Conservation (phyloP, 352 stramenopile genomes). For the Globisporangium polare region DNA sequence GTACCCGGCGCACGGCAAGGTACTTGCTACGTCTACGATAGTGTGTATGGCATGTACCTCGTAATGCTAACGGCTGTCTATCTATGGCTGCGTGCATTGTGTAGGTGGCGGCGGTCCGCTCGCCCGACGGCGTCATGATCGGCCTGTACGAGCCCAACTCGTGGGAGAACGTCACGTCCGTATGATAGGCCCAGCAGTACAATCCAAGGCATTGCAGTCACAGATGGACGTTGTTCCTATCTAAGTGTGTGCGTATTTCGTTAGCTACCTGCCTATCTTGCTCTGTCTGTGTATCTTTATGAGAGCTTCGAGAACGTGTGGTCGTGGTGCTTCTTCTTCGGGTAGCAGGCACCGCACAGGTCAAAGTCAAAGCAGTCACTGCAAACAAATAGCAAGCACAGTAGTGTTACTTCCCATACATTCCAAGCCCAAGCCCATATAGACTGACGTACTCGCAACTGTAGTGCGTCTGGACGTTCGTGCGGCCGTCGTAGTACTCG, state of each 20-base stretch:
- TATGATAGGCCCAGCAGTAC: not conserved
- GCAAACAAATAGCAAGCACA: not conserved
- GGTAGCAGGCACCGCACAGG: constrained; percentile 21
- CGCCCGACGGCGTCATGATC: constrained; percentile 90
- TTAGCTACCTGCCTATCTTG: not conserved
- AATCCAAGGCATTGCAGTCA: not conserved
- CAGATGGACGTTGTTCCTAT: not conserved
- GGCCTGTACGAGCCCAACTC: constrained; percentile 89
- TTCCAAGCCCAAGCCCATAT: not conserved
- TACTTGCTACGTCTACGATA: constrained; percentile 11
- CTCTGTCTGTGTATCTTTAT: not conserved
- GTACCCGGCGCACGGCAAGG: constrained; percentile 88
- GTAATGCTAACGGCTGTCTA: not conserved
- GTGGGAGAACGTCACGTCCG: constrained; percentile 81
- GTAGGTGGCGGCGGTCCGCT: constrained; percentile 83
- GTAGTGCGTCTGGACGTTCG: constrained; percentile 8
- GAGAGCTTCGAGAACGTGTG: constrained; percentile 15
- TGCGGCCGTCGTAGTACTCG: not conserved
- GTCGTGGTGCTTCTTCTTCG: not conserved
- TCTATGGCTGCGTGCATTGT: not conserved
- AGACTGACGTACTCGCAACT: constrained; percentile 16
- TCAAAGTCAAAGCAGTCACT: constrained; percentile 39
- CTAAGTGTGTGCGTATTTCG: not conserved
- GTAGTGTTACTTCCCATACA: not conserved
- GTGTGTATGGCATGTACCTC: not conserved